Evolutionary conservation across 805 yeast genomes (phyloP), one percentile per base, ranked within the genome.

Genomic region (Cyberlindnera japonica): DNA sequence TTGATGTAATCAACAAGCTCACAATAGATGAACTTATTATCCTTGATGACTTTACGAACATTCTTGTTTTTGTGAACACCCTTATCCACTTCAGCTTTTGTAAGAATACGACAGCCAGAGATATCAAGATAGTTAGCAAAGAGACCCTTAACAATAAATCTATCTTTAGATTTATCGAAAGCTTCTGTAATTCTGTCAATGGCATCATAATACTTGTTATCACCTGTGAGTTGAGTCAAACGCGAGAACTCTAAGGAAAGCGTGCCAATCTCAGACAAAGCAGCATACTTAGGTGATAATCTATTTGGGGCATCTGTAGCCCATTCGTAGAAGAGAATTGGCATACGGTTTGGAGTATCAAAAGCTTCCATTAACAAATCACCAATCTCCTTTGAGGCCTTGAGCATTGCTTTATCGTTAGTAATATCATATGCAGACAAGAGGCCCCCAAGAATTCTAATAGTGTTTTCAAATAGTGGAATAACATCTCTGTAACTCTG

Each of bases 341-440:
- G 83, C 61, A 78, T 63, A 32, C 72, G 62, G 47, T 76, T 75
- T 13, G 81, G 81, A 0, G 83, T 76, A 47, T 78, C 83, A 49
- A 75, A 78, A 0, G 81, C 71, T 17, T 75, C 72, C 49, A 77
- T 49, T 24, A 76, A 54, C 38, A 75, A 61, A 35, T 72, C 71
- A 1, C 71, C 81, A 13, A 77, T 51, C 20, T 71, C 69, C 19
- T 58, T 58, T 1, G 79, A 75, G 44, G 68, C 64, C 1, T 47
- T 48, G 7, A 72, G 52, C 13, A 68, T 57, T 1, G 66, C 42
- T 26, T 55, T 42, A 2, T 63, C 63, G 1, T 52, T 37, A 0
- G 78, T 67, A 24, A 78, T 51, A 33, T 78, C 81, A 46, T 72
- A 76, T 0, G 75, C 78, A 2, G 77, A 60, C 9, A 77, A 39